These are phyloP conservation scores for Pichia occidentalis DNA, from an alignment of 805 yeast genomes.

Conservation along the genomic window DNA sequence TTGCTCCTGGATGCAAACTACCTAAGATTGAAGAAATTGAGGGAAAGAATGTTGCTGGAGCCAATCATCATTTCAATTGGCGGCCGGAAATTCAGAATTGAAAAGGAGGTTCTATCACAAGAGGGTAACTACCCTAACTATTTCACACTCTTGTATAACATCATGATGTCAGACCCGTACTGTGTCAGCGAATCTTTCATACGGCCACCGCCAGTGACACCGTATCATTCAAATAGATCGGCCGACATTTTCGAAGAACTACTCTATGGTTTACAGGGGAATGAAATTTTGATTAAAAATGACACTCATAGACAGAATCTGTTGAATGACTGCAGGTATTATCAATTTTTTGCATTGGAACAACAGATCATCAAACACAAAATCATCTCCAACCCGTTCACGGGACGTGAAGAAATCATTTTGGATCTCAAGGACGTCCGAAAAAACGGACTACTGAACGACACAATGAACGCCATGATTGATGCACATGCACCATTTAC, in stretches of 20 bases:
- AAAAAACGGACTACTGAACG: constrained; percentile 28
- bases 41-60: constrained; percentile 40
- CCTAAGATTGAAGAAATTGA: constrained; percentile 56
- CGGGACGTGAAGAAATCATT: constrained; percentile 48
- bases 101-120: constrained; percentile 44
- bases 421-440: constrained; percentile 43
- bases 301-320: constrained; percentile 53
- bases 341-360: constrained; percentile 67
- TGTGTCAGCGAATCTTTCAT: constrained; percentile 35
- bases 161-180: constrained; percentile 43
- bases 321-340: constrained; percentile 67
- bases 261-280: constrained; percentile 51
- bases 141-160: constrained; percentile 56
- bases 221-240: constrained; percentile 46
- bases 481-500: constrained; percentile 14
- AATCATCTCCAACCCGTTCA: constrained; percentile 47
- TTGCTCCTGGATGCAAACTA: constrained; percentile 66
- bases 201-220: constrained; percentile 75
- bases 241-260: constrained; percentile 50
- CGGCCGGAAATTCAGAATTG: constrained; percentile 49
- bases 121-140: constrained; percentile 76
- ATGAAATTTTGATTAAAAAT: constrained; percentile 38
- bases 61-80: constrained; percentile 58
- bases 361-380: constrained; percentile 55
- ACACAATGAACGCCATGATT: constrained; percentile 13